Percentiles rank a stretch among this genome's conserved stretches.
These are phyloP conservation scores for Epicoccum nigrum DNA, from an alignment of 2,329 filamentous ascomycete genomes.

Conservation along the genomic window DNA sequence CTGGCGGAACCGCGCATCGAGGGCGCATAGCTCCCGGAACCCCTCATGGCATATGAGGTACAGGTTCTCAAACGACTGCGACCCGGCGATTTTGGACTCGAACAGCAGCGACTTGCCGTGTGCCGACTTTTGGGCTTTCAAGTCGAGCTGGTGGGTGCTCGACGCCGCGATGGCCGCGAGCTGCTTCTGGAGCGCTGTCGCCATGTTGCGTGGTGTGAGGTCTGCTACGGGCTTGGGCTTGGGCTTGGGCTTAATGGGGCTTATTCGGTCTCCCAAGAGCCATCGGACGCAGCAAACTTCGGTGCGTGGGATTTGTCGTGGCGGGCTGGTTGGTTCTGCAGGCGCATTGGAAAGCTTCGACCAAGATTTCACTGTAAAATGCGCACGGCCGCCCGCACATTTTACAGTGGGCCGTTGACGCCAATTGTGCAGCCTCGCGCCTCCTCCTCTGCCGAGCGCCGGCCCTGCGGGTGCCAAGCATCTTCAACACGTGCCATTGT, in stretches of 20 bases:
- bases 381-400: constrained; percentile 1
- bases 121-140: constrained; percentile 88
- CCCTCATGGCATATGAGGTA: constrained; percentile 87
- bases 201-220: constrained; percentile 59
- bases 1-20: constrained; percentile 77
- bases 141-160: constrained; percentile 87
- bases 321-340: constrained; percentile 18
- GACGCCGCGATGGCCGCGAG: constrained; percentile 89
- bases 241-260: too few relatives aligned
- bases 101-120: constrained; percentile 97
- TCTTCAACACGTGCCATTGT: background rate
- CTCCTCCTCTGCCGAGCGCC: too few relatives aligned
- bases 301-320: constrained; percentile 27
- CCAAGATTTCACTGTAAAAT: constrained; percentile 2
- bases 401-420: constrained; percentile 4
- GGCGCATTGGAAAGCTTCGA: constrained; percentile 6
- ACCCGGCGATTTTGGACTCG: constrained; percentile 80
- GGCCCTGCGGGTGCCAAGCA: too few relatives aligned
- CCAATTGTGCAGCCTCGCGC: constrained; percentile 2
- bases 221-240: background rate
- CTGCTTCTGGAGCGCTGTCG: constrained; percentile 86
- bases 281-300: constrained; percentile 32
- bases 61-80: constrained; percentile 88
- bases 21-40: constrained; percentile 86
- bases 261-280: constrained; percentile 18